These are phyloP conservation scores for Lentithecium fluviatile DNA, from an alignment of 495 filamentous ascomycete species.

Conservation along the genomic window DNA sequence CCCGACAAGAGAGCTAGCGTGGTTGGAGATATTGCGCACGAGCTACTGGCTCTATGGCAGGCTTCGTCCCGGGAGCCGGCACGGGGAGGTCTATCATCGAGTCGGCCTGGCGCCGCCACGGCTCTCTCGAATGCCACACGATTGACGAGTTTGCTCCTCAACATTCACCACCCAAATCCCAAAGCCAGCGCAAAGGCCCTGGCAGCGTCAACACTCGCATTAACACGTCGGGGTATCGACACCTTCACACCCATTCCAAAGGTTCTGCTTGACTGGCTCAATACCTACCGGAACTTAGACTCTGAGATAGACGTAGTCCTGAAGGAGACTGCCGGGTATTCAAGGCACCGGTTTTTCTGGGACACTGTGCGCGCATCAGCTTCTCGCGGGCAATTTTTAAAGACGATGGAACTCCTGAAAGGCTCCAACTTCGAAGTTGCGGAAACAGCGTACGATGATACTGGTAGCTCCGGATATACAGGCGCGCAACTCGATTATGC, in stretches of 20 bases:
- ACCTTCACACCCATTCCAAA: slow-evolving; percentile 59
- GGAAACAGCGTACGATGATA: slow-evolving; percentile 55
- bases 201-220: slow-evolving; percentile 38
- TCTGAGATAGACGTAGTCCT: slow-evolving; percentile 60
- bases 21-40: slow-evolving; percentile 50
- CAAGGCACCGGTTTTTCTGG: slow-evolving; percentile 75
- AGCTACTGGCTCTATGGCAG: slow-evolving; percentile 61
- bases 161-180: slow-evolving; percentile 67
- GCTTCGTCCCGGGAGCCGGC: slow-evolving; percentile 44
- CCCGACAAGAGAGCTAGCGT: slow-evolving; percentile 8
- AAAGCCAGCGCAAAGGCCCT: slow-evolving; percentile 38
- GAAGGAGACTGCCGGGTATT: slow-evolving; percentile 64
- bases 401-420: slow-evolving; percentile 61
- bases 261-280: slow-evolving; percentile 75
- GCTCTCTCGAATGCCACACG: slow-evolving; percentile 63
- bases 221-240: slow-evolving; percentile 7
- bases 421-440: slow-evolving; percentile 74
- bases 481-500: slow-evolving; percentile 71
- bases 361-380: slow-evolving; percentile 60
- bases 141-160: slow-evolving; percentile 66
- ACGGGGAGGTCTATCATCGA: slow-evolving; percentile 53
- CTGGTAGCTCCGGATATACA: slow-evolving; percentile 63
- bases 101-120: not conserved
- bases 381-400: slow-evolving; percentile 67
- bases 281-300: slow-evolving; percentile 64